A percentile compares a stretch with the other conserved stretches of the same genome.
Evolutionary conservation across 208 protist species (phyloP).

Genomic region (Leishmania tropica): DNA sequence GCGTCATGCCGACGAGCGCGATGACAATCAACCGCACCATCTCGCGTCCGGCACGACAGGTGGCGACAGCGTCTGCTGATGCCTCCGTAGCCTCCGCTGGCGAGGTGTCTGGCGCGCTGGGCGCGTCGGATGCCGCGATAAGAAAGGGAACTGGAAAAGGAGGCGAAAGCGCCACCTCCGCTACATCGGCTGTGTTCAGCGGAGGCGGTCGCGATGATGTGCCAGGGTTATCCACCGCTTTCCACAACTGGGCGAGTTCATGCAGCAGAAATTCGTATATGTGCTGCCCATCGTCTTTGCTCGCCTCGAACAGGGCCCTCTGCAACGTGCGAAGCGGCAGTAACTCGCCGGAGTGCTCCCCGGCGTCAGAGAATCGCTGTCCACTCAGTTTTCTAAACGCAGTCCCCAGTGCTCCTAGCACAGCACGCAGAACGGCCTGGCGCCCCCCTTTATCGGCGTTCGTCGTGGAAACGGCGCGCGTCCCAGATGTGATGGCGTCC

Average conservation of each 20-base stretch:
- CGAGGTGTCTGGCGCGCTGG: not conserved
- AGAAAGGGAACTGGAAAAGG: constrained; percentile 4
- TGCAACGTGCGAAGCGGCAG: constrained; percentile 32
- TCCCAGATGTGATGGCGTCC: not conserved
- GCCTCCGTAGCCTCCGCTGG: not conserved
- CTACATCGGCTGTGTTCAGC: not conserved
- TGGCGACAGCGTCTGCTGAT: not conserved
- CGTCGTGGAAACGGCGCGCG: not conserved
- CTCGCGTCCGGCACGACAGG: constrained; percentile 1
- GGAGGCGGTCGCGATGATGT: not conserved
- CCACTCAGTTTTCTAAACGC: constrained; percentile 14
- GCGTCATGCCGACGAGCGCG: constrained; percentile 26
- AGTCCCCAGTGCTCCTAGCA: constrained; percentile 12
- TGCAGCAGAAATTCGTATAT: constrained; percentile 29
- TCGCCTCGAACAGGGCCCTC: constrained; percentile 27
- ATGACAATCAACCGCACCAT: constrained; percentile 14
- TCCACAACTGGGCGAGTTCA: constrained; percentile 19
- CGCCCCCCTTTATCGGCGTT: constrained; percentile 5
- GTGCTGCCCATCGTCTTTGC: constrained; percentile 15
- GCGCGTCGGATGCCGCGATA: not conserved
- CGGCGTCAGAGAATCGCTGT: not conserved
- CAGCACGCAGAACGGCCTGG: constrained; percentile 10
- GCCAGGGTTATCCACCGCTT: not conserved
- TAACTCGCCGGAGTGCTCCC: constrained; percentile 15
- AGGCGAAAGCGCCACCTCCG: not conserved